Percentiles rank a stretch among this genome's conserved stretches.
These are phyloP conservation scores for Tetragonia tetragonoides DNA, from an alignment of 148 eudicot genomes.

Conservation along the genomic window DNA sequence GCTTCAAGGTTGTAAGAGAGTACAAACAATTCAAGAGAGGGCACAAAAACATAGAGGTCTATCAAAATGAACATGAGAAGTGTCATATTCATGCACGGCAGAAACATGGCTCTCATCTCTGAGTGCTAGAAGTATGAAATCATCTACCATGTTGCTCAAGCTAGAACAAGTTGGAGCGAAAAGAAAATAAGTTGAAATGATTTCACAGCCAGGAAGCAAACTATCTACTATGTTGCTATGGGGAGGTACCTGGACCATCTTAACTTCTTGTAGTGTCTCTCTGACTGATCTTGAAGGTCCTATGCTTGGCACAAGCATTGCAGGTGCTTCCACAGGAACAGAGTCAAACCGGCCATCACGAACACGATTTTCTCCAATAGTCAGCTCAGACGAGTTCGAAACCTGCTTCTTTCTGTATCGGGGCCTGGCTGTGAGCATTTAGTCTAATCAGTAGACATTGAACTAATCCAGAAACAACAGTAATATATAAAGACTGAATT, in stretches of 20 bases:
- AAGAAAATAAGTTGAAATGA: not conserved
- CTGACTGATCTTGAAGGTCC: slow-evolving; percentile 71
- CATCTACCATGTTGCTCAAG: not conserved
- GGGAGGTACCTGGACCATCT: slow-evolving; percentile 82
- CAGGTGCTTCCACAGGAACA: slow-evolving; percentile 43
- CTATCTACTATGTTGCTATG: not conserved
- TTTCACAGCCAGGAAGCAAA: not conserved
- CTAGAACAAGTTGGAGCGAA: not conserved
- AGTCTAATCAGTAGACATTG: slow-evolving; percentile 11
- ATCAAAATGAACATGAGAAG: not conserved
- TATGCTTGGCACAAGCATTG: slow-evolving; percentile 61
- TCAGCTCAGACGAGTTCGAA: slow-evolving; percentile 46
- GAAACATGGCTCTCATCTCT: not conserved
- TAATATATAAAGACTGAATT: not conserved
- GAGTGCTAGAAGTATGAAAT: not conserved
- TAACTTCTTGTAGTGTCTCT: slow-evolving; percentile 73
- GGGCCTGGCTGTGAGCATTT: slow-evolving; percentile 54
- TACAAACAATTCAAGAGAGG: too few relatives aligned
- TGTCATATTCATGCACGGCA: not conserved
- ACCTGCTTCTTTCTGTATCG: slow-evolving; percentile 61
- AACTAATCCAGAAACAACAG: not conserved
- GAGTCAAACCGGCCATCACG: slow-evolving; percentile 32
- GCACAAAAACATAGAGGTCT: not conserved
- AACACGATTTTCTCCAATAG: slow-evolving; percentile 36
- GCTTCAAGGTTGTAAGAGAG: not conserved